Percentiles rank a stretch among this genome's conserved stretches.
Evolutionary conservation across 1,284 basidiomycete species (phyloP).

Genomic region (Singerocomus rubriflavus): DNA sequence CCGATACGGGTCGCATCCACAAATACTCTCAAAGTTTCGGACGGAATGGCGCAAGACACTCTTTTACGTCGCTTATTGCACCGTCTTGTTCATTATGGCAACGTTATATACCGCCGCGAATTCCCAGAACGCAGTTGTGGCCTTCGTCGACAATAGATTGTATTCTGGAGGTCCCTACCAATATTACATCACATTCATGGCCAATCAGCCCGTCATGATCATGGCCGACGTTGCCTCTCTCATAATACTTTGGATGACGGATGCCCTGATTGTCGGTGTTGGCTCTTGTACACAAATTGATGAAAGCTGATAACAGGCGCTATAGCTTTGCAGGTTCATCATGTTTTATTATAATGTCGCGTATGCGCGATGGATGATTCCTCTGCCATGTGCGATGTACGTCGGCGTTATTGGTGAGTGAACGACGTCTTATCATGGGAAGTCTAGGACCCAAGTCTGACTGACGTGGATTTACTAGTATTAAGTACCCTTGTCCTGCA

Average conservation of each 20-base stretch:
- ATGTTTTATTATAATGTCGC: slow-evolving; percentile 21
- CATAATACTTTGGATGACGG: slow-evolving; percentile 34
- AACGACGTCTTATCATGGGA: neutral
- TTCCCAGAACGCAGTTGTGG: slow-evolving; percentile 25
- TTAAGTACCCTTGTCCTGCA: slow-evolving; percentile 22
- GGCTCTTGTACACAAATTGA: neutral
- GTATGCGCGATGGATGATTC: slow-evolving; percentile 29
- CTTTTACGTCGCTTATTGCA: slow-evolving; percentile 28
- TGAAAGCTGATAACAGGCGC: slow-evolving; percentile 2
- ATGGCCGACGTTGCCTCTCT: slow-evolving; percentile 23
- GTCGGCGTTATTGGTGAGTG: slow-evolving; percentile 24
- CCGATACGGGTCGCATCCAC: slow-evolving; percentile 10
- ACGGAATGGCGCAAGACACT: slow-evolving; percentile 18
- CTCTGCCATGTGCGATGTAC: slow-evolving; percentile 26
- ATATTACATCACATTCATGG: slow-evolving; percentile 24
- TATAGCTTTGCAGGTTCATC: slow-evolving; percentile 28
- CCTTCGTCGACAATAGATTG: slow-evolving; percentile 35
- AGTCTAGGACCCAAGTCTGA: neutral
- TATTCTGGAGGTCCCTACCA: slow-evolving; percentile 33
- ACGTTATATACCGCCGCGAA: slow-evolving; percentile 31
- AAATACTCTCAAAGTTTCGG: neutral
- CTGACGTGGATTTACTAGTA: slow-evolving; percentile 2
- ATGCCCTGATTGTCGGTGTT: slow-evolving; percentile 27
- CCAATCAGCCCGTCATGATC: slow-evolving; percentile 23
- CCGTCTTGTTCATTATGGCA: slow-evolving; percentile 30